phyloP scores from a whole-genome alignment of 1,139 yeast species.

The Suzukiozyma palmioleophila region DNA sequence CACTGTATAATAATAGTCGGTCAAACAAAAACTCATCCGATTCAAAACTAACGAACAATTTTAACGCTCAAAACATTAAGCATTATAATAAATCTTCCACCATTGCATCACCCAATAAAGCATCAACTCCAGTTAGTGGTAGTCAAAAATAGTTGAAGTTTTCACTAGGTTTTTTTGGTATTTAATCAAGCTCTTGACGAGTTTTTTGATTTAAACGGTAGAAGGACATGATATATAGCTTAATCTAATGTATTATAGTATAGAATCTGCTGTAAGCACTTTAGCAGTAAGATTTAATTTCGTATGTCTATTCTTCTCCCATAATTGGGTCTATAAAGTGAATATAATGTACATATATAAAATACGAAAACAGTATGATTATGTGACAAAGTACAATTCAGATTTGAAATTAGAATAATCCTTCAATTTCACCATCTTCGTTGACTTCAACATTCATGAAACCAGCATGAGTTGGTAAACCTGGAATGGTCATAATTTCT shows the following conservation, averaged over 20 bases:
- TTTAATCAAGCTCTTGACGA: slow-evolving; percentile 3
- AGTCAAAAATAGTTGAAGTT: background rate
- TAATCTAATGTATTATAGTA: slow-evolving; percentile 2
- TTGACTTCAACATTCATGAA: slow-evolving; percentile 81
- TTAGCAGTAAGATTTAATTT: background rate
- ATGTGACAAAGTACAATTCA: slow-evolving; percentile 5
- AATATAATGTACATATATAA: slow-evolving; percentile 1
- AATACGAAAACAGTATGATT: too few species aligned
- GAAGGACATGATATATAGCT: background rate
- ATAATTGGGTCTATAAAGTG: slow-evolving; percentile 1
- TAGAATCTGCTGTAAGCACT: background rate
- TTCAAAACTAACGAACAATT: slow-evolving; percentile 4
- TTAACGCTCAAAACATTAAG: slow-evolving; percentile 4
- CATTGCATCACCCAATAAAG: slow-evolving; percentile 4
- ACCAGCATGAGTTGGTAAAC: slow-evolving; percentile 78
- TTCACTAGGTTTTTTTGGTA: background rate
- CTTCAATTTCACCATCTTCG: slow-evolving; percentile 77
- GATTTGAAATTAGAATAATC: slow-evolving; percentile 46
- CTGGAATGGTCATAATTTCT: slow-evolving; percentile 81
- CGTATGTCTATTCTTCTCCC: background rate
- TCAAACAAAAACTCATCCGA: slow-evolving; percentile 1
- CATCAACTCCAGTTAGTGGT: slow-evolving; percentile 2
- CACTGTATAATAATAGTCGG: slow-evolving; percentile 3
- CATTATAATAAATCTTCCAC: slow-evolving; percentile 4
- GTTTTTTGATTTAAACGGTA: slow-evolving; percentile 3